Base-by-base conservation (phyloP, 2,329 filamentous ascomycete species). In the Colletotrichum musae region DNA sequence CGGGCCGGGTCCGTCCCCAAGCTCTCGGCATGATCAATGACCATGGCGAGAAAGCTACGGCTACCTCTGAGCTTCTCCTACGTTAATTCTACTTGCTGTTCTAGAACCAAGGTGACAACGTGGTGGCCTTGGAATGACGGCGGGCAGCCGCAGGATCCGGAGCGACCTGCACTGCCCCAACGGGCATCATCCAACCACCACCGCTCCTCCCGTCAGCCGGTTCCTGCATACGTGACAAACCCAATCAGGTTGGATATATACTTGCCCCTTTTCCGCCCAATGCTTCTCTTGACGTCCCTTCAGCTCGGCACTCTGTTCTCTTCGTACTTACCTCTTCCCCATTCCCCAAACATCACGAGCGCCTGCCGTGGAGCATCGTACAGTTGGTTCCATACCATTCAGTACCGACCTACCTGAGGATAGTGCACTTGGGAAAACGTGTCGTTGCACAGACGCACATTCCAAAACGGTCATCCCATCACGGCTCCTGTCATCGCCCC, bases 391-490 rank as follows among this genome's bases (percentile, higher is more conserved):
- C 4, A 36, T 10, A 10, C 32, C 7, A 10, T 36, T 36, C 32
- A 36, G 4, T 10, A 10, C 5, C 32, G 2, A 4, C 21, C 21
- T 10, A 10, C 5, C 32, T 18, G 18, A 18, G 18, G 18, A 18
- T 18, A 21, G 26, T 48, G 13, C 16, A 15, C 24, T n/a, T 32
- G 57, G 15, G 43, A 28, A 50, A 13, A 43, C 16, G n/a, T 1
- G 28, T 53, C 48, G 26, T 64, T 12, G 41, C 53, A 64, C 47
- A 54, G 53, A 58, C 48, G 6, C 13, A 21, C 16, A 21, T 58
- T 67, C 64, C 50, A 43, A 43, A 47, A 69, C 50, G 16, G 26
- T 50, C 56, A 47, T 51, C 56, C 43, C 56, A 70, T 59, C 50
- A 61, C 6, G 10, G 10, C 43, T 36, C 16, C 24, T 18, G 45